Conservation (phyloP, 768 basidiomycete species). For the Pisolithus sp. region DNA sequence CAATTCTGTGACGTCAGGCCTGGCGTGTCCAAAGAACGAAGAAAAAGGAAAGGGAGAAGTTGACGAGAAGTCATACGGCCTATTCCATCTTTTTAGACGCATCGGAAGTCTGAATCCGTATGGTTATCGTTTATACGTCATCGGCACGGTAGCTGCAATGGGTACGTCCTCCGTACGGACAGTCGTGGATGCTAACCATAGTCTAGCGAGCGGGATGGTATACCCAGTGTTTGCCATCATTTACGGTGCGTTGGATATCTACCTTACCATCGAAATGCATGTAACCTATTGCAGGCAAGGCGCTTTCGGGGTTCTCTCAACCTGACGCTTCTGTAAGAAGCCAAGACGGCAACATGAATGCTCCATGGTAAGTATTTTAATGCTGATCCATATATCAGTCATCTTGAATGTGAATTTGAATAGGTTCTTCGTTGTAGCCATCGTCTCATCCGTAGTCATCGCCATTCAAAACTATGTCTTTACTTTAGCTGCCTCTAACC, state of each 20-base stretch:
- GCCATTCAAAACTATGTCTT: conserved; percentile 69
- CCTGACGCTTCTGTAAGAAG: not conserved
- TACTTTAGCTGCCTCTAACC: conserved; percentile 54
- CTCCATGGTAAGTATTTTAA: conserved; percentile 44
- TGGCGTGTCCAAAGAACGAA: conserved; percentile 46
- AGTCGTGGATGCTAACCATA: not conserved
- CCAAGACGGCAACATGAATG: conserved; percentile 43
- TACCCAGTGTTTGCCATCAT: conserved; percentile 72
- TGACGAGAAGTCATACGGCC: conserved; percentile 33
- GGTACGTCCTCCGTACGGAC: conserved; percentile 17
- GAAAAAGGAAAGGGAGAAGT: conserved; percentile 25
- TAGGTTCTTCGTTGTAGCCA: conserved; percentile 76
- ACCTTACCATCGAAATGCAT: not conserved
- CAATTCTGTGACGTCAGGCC: conserved; percentile 64
- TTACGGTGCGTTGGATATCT: conserved; percentile 34
- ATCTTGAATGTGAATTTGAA: conserved; percentile 7
- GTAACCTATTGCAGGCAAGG: not conserved
- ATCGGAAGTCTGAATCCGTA: conserved; percentile 60
- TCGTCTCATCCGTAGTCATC: conserved; percentile 57
- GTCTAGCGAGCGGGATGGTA: conserved; percentile 49
- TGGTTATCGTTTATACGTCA: conserved; percentile 50
- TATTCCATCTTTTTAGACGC: conserved; percentile 62
- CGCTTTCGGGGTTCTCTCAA: not conserved
- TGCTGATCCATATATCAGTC: not conserved
- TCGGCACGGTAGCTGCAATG: conserved; percentile 52